Evolutionary conservation across 208 protist species (phyloP).

Genomic region (Crithidia sp.): DNA sequence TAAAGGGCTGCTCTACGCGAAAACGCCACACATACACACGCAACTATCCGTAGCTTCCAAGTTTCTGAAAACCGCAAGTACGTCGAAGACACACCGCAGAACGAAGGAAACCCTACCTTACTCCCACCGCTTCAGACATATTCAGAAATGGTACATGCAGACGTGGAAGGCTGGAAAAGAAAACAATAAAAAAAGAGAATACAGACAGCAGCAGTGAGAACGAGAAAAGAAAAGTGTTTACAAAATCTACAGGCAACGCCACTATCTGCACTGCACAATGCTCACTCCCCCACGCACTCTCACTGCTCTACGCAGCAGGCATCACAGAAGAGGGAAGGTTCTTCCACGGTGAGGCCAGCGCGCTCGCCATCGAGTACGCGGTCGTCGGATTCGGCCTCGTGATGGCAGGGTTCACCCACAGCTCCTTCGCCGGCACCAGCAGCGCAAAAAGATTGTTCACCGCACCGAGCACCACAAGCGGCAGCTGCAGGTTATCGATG

Average conservation of each 20-base stretch:
- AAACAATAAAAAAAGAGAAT: conserved; percentile 10
- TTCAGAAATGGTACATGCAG: too few species aligned
- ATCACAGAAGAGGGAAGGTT: conserved; percentile 18
- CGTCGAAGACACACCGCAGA: too few species aligned
- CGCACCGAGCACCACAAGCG: conserved; percentile 78
- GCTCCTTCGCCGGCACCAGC: conserved; percentile 37
- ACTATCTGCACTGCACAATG: not conserved
- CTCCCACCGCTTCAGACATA: too few species aligned
- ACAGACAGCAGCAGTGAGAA: not conserved
- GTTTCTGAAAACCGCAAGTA: too few species aligned
- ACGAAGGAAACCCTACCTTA: too few species aligned
- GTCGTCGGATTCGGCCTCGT: conserved; percentile 53
- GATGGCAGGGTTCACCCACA: conserved; percentile 64
- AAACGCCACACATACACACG: too few species aligned
- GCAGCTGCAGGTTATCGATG: conserved; percentile 90
- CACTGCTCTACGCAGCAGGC: not conserved
- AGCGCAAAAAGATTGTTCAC: conserved; percentile 74
- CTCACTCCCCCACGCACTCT: not conserved
- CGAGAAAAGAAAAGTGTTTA: not conserved
- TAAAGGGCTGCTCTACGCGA: too few species aligned
- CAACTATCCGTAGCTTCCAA: too few species aligned
- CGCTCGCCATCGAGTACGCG: conserved; percentile 45
- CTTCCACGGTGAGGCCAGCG: conserved; percentile 50
- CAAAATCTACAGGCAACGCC: not conserved
- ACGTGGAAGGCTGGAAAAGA: not conserved